Percentiles rank a stretch among this genome's conserved stretches.
These are phyloP conservation scores for Leersia perrieri DNA, from an alignment of 176 grass and related monocot species.

Conservation along the genomic window DNA sequence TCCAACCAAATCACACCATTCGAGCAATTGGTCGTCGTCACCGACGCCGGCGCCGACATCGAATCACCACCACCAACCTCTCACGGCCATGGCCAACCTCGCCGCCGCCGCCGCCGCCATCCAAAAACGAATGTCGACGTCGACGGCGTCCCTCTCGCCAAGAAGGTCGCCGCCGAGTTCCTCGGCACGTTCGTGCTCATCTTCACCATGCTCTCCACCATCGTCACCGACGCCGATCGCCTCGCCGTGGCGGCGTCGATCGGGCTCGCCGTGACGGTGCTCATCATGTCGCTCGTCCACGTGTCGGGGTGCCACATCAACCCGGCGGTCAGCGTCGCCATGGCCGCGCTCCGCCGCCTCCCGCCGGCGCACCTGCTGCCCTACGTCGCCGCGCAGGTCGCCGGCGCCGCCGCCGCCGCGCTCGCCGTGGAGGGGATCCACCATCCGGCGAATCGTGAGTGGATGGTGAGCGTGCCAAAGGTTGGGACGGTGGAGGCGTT, in stretches of 20 bases:
- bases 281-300: slow-evolving; percentile 55
- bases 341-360: slow-evolving; percentile 49
- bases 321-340: slow-evolving; percentile 61
- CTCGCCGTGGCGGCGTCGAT: slow-evolving; percentile 21
- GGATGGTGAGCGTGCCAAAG: neutral
- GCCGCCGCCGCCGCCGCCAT: no score
- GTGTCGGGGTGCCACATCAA: slow-evolving; percentile 63
- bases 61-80: no score
- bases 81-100: no score
- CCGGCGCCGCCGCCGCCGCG: neutral
- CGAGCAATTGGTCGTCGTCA: neutral
- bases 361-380: slow-evolving; percentile 34
- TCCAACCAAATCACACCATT: neutral
- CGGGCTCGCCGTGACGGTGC: slow-evolving; percentile 1
- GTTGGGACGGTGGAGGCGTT: neutral
- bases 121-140: no score
- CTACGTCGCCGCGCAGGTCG: slow-evolving; percentile 51
- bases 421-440: neutral
- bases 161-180: slow-evolving; percentile 47
- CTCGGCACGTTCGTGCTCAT: slow-evolving; percentile 64
- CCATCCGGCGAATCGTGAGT: neutral
- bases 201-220: slow-evolving; percentile 48
- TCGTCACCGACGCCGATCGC: slow-evolving; percentile 36
- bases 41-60: no score
- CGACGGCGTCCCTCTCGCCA: neutral